phyloP scores from a whole-genome alignment of 75 land plant species.

The Gnetum montanum region DNA sequence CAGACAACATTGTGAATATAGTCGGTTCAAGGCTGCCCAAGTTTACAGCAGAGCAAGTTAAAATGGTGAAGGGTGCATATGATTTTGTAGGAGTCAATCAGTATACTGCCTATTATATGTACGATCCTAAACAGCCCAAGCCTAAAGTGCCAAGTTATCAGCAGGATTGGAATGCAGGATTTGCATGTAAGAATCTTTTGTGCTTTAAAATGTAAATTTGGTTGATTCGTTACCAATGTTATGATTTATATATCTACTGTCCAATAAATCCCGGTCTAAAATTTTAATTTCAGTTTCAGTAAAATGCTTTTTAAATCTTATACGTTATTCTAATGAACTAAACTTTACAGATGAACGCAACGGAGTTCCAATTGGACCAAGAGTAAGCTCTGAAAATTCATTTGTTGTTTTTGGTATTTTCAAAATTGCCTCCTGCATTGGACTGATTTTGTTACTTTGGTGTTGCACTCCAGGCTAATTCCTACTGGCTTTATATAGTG shows the following conservation, averaged over 20 bases:
- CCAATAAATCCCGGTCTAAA: too few species aligned
- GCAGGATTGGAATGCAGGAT: conserved; percentile 54
- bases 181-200: conserved; percentile 39
- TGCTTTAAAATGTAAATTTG: neutral
- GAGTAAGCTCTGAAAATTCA: conserved; percentile 9
- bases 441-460: neutral
- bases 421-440: too few species aligned
- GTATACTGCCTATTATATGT: conserved; percentile 58
- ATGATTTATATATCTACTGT: too few species aligned
- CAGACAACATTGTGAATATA: conserved; percentile 51
- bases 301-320: too few species aligned
- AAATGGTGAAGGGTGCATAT: conserved; percentile 55
- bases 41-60: conserved; percentile 40
- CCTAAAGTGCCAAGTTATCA: conserved; percentile 28
- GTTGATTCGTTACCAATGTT: too few species aligned
- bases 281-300: too few species aligned
- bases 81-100: conserved; percentile 67
- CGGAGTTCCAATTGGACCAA: conserved; percentile 38
- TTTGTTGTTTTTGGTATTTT: neutral
- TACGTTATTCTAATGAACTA: too few species aligned
- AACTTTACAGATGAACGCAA: conserved; percentile 12
- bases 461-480: conserved; percentile 36
- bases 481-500: conserved; percentile 62
- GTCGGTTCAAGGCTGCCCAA: conserved; percentile 60
- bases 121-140: conserved; percentile 20